These are phyloP conservation scores for Phytophthora pini DNA, from an alignment of 352 stramenopile genomes.

Conservation along the genomic window DNA sequence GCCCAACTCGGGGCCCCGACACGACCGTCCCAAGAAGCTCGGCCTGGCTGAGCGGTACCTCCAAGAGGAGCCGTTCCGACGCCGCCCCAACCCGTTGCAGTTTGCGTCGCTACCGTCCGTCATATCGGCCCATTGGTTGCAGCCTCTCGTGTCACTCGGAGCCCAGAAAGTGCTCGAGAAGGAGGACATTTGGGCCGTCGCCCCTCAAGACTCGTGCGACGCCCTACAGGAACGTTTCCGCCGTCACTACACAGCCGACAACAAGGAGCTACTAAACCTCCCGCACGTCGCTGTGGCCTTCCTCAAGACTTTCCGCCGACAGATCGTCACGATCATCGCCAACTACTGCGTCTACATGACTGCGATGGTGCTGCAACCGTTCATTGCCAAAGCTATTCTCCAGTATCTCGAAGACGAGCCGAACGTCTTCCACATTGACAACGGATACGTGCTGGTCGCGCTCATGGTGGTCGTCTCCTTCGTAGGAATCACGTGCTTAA, in stretches of 20 bases:
- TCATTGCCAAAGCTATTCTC: conserved; percentile 36
- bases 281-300: conserved; percentile 30
- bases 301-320: conserved; percentile 30
- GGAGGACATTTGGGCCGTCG: conserved; percentile 39
- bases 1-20: background rate
- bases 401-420: conserved; percentile 32
- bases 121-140: conserved; percentile 38
- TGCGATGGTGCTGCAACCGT: conserved; percentile 38
- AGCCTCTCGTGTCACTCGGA: conserved; percentile 39
- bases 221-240: conserved; percentile 30
- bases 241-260: conserved; percentile 11
- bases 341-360: conserved; percentile 42
- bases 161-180: conserved; percentile 42
- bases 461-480: conserved; percentile 33
- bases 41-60: conserved; percentile 25
- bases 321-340: conserved; percentile 29
- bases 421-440: conserved; percentile 37
- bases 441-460: conserved; percentile 30
- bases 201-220: conserved; percentile 32
- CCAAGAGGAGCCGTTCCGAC: conserved; percentile 18
- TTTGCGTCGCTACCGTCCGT: conserved; percentile 37
- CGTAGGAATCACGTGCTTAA: conserved; percentile 35
- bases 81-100: conserved; percentile 43
- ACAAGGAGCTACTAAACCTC: conserved; percentile 13
- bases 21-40: conserved; percentile 15